These are phyloP conservation scores for Pythium pyrilobum DNA, from an alignment of 352 stramenopile genomes.

Conservation along the genomic window DNA sequence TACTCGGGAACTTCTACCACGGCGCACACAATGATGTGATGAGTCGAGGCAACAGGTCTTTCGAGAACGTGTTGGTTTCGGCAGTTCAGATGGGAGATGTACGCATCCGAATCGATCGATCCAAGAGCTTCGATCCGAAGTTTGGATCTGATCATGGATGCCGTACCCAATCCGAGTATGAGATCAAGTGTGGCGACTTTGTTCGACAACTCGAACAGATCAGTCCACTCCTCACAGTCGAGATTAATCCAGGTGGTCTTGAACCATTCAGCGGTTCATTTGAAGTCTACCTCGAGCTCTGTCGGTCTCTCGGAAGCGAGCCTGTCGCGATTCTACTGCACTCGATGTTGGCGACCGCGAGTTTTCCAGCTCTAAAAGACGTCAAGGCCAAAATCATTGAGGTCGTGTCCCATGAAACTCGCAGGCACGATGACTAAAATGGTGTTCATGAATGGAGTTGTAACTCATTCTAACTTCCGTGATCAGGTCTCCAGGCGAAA, in stretches of 20 bases:
- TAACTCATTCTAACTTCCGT: background rate
- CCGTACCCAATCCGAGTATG: slow-evolving; percentile 45
- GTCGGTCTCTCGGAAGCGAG: slow-evolving; percentile 16
- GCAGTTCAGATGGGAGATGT: slow-evolving; percentile 49
- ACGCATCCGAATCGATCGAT: slow-evolving; percentile 33
- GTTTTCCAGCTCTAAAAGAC: slow-evolving; percentile 41
- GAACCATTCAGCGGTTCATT: slow-evolving; percentile 33
- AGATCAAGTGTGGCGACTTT: slow-evolving; percentile 32
- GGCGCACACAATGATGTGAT: slow-evolving; percentile 43
- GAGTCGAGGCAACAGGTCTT: slow-evolving; percentile 31
- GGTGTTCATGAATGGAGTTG: background rate
- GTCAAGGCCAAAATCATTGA: slow-evolving; percentile 51
- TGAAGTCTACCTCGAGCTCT: slow-evolving; percentile 48
- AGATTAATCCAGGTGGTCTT: slow-evolving; percentile 28
- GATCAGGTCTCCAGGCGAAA: slow-evolving; percentile 42
- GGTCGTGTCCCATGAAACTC: slow-evolving; percentile 55
- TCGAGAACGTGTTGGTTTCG: slow-evolving; percentile 53
- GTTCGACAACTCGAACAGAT: slow-evolving; percentile 40
- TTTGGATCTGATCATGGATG: slow-evolving; percentile 41
- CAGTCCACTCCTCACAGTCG: slow-evolving; percentile 41
- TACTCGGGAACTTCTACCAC: slow-evolving; percentile 60
- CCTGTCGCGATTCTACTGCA: slow-evolving; percentile 37
- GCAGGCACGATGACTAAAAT: slow-evolving; percentile 39
- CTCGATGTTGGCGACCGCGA: slow-evolving; percentile 45
- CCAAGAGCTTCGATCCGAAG: slow-evolving; percentile 29